Conservation (phyloP, 805 yeast genomes). For the Suhomyces emberorum region DNA sequence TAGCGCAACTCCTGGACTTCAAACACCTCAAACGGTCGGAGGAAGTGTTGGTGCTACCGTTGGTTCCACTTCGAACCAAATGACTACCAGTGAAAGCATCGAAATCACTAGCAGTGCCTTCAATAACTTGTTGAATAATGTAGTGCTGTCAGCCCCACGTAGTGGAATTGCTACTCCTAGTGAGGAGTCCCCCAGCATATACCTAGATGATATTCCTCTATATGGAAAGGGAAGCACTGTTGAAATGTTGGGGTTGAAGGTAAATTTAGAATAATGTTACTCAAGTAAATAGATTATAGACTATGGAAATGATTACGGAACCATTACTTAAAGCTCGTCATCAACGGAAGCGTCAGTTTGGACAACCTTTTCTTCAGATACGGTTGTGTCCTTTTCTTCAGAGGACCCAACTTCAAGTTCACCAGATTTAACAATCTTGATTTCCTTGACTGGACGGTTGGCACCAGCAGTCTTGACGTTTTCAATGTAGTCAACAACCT, state of each 20-base stretch:
- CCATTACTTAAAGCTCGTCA: conserved; percentile 30
- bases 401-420: conserved; percentile 44
- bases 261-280: too few relatives aligned
- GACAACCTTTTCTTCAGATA: too few relatives aligned
- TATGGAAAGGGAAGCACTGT: conserved; percentile 40
- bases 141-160: conserved; percentile 13
- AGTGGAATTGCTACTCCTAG: conserved; percentile 8
- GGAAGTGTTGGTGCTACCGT: conserved; percentile 10
- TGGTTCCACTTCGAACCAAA: conserved; percentile 5
- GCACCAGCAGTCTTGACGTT: conserved; percentile 62
- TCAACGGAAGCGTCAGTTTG: conserved; percentile 10
- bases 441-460: conserved; percentile 67
- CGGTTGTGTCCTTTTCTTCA: conserved; percentile 13
- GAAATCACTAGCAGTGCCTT: conserved; percentile 30
- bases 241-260: conserved; percentile 31
- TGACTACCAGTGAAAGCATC: conserved; percentile 9
- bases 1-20: conserved; percentile 9
- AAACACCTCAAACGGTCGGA: conserved; percentile 16
- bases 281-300: too few relatives aligned
- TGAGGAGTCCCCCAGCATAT: conserved; percentile 19
- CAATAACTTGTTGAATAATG: conserved; percentile 28
- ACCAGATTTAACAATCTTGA: conserved; percentile 70
- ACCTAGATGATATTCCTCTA: conserved; percentile 37
- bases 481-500: conserved; percentile 75
- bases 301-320: too few relatives aligned